phyloP scores from a whole-genome alignment of 441 rosid species.

The Erysimum cheiri region DNA sequence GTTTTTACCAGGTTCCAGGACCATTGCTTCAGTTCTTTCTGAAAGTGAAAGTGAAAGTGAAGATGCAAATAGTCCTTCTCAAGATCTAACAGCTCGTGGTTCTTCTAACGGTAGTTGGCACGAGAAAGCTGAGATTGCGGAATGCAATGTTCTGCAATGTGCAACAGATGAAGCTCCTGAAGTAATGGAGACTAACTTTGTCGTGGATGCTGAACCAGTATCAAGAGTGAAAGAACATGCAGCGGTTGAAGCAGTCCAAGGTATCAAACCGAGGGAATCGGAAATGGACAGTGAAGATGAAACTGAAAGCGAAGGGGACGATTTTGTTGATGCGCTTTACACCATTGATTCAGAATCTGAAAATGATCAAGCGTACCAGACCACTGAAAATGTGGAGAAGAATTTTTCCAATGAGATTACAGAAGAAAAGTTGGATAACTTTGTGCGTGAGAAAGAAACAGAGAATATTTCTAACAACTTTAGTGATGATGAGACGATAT shows the following conservation, averaged over 20 bases:
- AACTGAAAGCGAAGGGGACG: conserved; percentile 76
- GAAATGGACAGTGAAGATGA: conserved; percentile 46
- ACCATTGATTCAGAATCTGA: conserved; percentile 91
- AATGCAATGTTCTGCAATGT: conserved; percentile 45
- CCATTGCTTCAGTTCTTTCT: conserved; percentile 55
- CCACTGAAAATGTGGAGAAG: conserved; percentile 55
- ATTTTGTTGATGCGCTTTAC: conserved; percentile 86
- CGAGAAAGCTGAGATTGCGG: conserved; percentile 63
- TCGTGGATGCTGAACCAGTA: conserved; percentile 39
- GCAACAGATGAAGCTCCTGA: conserved; percentile 37
- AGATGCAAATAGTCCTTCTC: conserved; percentile 49
- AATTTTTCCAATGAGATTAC: conserved; percentile 34
- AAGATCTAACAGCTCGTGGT: conserved; percentile 48
- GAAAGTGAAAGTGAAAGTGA: conserved; percentile 51
- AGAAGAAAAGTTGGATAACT: conserved; percentile 21
- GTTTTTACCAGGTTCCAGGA: conserved; percentile 45
- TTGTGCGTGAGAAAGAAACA: conserved; percentile 15
- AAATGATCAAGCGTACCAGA: conserved; percentile 57
- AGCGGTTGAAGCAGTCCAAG: conserved; percentile 44
- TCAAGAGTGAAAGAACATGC: conserved; percentile 44
- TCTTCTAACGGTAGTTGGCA: conserved; percentile 71
- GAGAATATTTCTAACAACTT: conserved; percentile 8
- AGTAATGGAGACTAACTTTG: conserved; percentile 36
- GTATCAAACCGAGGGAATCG: conserved; percentile 47
- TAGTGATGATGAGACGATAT: conserved; percentile 19